Evolutionary conservation across 1,284 basidiomycete species (phyloP), one percentile per base, ranked within the genome.

Genomic region (Pseudozyma sp.): DNA sequence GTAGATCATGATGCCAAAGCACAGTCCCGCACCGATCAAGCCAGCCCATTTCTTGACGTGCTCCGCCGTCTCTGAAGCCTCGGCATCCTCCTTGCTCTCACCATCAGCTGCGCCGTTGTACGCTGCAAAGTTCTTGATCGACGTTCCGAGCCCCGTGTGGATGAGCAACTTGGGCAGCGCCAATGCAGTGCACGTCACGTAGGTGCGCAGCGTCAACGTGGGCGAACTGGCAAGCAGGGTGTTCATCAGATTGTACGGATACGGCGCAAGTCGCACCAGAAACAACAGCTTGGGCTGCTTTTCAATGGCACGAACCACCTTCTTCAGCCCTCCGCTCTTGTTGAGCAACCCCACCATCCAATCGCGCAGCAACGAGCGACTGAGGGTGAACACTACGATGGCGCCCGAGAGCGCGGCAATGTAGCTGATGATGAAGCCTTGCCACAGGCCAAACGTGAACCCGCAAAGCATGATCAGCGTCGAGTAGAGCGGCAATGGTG

Each of bases 381-480:
- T 93, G 37, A 92, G 83, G 37, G 89, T 79, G 84, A 94, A 94
- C 43, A 94, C 93, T 77, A 88, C 87, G 63, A 93, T 86, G 17
- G 92, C 93, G 68, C 92, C 92, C 2, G 88, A 85, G 37, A 94
- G 89, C 7, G 93, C 92, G n/a, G 93, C 90, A 75, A 88, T 88
- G 85, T 94, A 94, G 55, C 92, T 93, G 83, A 94, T 89, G 78
- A 91, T 85, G 64, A 91, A 91, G 75, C 93, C 92, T 49, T 88
- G 88, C 89, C 90, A 90, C 33, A 91, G 87, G 58, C 93, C 92
- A 81, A 90, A 94, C 14, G 92, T 92, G 85, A 94, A 94, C 40
- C 92, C 92, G 61, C 92, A 92, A 71, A 94, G 88, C 79, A 92
- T 88, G 84, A 94, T 92, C 85, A 94, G 88, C 9, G 92, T 94